A percentile compares a stretch with the other conserved stretches of the same genome.
Evolutionary conservation across 768 basidiomycete species (phyloP).

Genomic region (Sporobolomyces phaffii): DNA sequence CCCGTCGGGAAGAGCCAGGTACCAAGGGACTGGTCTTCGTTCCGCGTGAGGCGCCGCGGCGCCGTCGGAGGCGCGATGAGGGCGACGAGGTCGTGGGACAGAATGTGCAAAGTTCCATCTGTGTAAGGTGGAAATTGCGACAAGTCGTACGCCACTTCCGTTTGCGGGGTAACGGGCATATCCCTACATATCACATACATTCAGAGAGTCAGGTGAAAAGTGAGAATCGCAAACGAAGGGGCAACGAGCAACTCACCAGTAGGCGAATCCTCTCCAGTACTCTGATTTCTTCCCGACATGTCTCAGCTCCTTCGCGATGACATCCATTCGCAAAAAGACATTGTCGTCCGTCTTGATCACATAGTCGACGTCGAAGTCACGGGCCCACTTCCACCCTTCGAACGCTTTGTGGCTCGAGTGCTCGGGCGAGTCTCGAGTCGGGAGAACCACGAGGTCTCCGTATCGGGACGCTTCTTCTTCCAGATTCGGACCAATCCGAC

Average conservation of each 20-base stretch:
- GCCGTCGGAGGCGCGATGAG: conserved; percentile 19
- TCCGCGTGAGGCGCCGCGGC: conserved; percentile 21
- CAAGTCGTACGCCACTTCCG: conserved; percentile 28
- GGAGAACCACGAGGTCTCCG: conserved; percentile 32
- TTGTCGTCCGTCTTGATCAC: conserved; percentile 39
- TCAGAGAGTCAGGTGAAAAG: too few species aligned
- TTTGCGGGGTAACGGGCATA: conserved; percentile 17
- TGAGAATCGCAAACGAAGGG: too few species aligned
- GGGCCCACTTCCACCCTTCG: conserved; percentile 31
- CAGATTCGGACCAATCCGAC: conserved; percentile 12
- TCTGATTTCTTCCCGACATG: conserved; percentile 17
- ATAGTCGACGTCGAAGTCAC: conserved; percentile 26
- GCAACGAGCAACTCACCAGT: too few species aligned
- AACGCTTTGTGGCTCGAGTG: conserved; percentile 22
- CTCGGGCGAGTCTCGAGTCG: conserved; percentile 15
- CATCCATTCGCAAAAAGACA: conserved; percentile 27
- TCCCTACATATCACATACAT: not conserved
- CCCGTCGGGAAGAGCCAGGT: conserved; percentile 31
- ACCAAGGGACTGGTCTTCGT: conserved; percentile 35
- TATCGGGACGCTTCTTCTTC: conserved; percentile 30
- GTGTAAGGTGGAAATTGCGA: conserved; percentile 35
- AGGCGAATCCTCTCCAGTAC: conserved; percentile 37
- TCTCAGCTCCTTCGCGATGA: conserved; percentile 28
- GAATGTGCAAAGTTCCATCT: conserved; percentile 27
- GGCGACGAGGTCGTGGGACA: conserved; percentile 36